Conservation (phyloP, 768 basidiomycete species). For the Tephrocybe sp. region DNA sequence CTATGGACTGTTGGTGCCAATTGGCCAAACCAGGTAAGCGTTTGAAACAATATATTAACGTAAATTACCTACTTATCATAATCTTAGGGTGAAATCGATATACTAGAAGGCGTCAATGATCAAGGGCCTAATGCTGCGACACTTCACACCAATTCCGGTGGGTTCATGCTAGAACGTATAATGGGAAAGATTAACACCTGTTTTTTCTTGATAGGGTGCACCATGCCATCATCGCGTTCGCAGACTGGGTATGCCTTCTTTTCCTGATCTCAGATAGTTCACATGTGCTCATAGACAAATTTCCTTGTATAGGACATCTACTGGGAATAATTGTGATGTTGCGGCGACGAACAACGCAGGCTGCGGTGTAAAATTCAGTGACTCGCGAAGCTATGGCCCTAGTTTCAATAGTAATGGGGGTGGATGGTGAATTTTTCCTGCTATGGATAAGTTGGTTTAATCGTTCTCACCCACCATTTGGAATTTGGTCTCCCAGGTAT, state of each 20-base stretch:
- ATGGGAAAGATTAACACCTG: conserved; percentile 25
- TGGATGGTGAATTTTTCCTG: conserved; percentile 46
- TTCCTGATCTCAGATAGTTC: not conserved
- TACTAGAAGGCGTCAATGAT: conserved; percentile 43
- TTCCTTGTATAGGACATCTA: conserved; percentile 28
- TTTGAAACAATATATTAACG: not conserved
- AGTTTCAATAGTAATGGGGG: conserved; percentile 59
- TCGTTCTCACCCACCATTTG: not conserved
- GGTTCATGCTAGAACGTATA: conserved; percentile 47
- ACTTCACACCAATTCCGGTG: conserved; percentile 37
- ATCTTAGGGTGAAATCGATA: conserved; percentile 50
- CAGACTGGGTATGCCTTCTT: conserved; percentile 43
- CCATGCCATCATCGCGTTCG: conserved; percentile 45
- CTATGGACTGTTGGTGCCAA: conserved; percentile 52
- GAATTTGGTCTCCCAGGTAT: conserved; percentile 37
- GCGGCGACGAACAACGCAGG: conserved; percentile 50
- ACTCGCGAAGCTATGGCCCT: conserved; percentile 53
- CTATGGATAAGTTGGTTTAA: no score
- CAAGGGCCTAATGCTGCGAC: conserved; percentile 37
- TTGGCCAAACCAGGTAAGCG: conserved; percentile 45
- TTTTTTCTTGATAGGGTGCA: conserved; percentile 38
- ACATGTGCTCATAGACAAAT: not conserved
- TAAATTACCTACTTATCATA: not conserved
- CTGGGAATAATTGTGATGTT: conserved; percentile 48
- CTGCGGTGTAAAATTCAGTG: conserved; percentile 49